These are phyloP conservation scores for Chrysanthemum seticuspe DNA, from an alignment of 129 eudicot genomes.

Conservation along the genomic window DNA sequence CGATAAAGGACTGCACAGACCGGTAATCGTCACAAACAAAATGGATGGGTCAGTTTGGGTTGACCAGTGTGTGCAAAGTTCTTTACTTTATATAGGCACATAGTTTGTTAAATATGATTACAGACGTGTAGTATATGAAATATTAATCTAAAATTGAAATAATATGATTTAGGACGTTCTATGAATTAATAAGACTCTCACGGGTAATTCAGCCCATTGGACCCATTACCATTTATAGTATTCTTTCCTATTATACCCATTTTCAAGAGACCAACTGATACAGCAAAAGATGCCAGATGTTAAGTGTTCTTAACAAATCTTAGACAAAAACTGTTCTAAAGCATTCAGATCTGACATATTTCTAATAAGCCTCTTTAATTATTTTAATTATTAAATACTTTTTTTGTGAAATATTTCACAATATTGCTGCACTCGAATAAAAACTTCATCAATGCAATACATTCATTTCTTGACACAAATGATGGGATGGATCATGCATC, in stretches of 20 bases:
- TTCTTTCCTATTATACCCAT: too few relatives aligned
- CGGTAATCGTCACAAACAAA: neutral
- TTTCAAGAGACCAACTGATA: neutral
- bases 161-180: neutral
- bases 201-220: neutral
- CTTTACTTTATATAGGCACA: neutral
- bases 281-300: neutral
- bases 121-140: neutral
- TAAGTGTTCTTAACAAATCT: neutral
- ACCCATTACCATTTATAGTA: neutral
- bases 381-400: slow-evolving; percentile 1
- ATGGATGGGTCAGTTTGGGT: neutral
- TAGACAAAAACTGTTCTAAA: neutral
- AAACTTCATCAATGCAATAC: too few relatives aligned
- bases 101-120: neutral
- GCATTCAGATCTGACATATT: neutral
- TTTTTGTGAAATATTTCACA: too few relatives aligned
- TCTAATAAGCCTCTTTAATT: neutral
- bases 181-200: neutral
- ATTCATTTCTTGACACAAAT: too few relatives aligned
- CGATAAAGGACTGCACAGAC: neutral
- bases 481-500: too few relatives aligned
- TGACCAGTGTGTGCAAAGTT: too few relatives aligned
- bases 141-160: neutral
- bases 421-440: too few relatives aligned